Evolutionary conservation across 2,329 filamentous ascomycete species (phyloP).

Genomic region (Monosporascus ibericus): DNA sequence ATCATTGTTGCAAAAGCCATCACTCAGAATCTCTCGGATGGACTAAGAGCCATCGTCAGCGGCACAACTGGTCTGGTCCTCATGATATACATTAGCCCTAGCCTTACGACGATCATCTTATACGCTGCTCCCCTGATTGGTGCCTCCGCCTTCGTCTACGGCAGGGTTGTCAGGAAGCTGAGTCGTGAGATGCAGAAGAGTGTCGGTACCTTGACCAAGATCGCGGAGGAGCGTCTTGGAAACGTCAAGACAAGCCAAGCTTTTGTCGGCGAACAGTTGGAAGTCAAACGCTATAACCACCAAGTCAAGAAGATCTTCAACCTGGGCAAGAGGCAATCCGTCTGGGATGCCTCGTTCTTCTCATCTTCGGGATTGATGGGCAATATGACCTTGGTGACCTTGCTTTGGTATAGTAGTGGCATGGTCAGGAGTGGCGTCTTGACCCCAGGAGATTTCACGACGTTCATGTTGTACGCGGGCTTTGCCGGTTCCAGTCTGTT

Average conservation of each 20-base stretch:
- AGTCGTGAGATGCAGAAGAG: constrained; percentile 93
- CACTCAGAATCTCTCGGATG: constrained; percentile 94
- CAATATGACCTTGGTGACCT: constrained; percentile 89
- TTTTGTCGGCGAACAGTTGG: constrained; percentile 87
- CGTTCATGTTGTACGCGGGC: constrained; percentile 97
- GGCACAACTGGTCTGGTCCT: constrained; percentile 82
- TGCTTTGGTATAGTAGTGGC: constrained; percentile 84
- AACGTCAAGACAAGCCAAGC: constrained; percentile 96
- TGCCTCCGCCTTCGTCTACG: constrained; percentile 85
- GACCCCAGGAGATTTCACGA: constrained; percentile 85
- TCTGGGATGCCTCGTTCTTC: constrained; percentile 90
- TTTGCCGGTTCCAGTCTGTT: constrained; percentile 83
- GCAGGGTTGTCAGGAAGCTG: constrained; percentile 78
- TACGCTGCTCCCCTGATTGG: constrained; percentile 89
- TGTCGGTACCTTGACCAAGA: constrained; percentile 86
- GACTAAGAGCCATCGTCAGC: constrained; percentile 84
- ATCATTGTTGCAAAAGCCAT: constrained; percentile 98
- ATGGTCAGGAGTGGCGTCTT: constrained; percentile 85
- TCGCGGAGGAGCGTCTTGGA: constrained; percentile 93
- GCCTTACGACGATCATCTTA: constrained; percentile 79
- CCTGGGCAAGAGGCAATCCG: constrained; percentile 78
- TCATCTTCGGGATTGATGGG: constrained; percentile 80
- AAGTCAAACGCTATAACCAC: constrained; percentile 84
- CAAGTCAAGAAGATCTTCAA: constrained; percentile 90
- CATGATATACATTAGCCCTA: constrained; percentile 93